These are phyloP conservation scores for Penicillium cinerascens DNA, from an alignment of 495 filamentous ascomycete species.

Conservation along the genomic window DNA sequence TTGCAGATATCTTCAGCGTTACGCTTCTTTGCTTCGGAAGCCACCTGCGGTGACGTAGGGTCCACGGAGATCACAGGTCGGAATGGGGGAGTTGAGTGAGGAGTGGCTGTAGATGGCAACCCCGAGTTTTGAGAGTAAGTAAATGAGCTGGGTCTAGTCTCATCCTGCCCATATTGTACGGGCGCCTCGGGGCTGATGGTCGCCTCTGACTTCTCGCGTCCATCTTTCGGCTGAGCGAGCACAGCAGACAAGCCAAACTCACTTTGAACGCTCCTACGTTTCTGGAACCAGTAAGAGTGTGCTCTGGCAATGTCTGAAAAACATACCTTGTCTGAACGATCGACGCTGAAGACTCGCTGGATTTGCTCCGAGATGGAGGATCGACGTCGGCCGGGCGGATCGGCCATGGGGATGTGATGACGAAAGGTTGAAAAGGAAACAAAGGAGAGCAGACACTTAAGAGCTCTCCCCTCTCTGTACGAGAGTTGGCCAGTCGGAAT, in stretches of 20 bases:
- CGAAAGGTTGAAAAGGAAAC: not conserved
- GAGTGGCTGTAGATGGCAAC: constrained; percentile 15
- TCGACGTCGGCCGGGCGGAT: constrained; percentile 27
- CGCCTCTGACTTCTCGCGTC: constrained; percentile 6
- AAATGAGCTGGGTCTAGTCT: constrained; percentile 15
- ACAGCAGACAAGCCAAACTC: not conserved
- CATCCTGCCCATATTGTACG: constrained; percentile 8
- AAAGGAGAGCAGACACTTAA: not conserved
- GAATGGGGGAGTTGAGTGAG: constrained; percentile 20
- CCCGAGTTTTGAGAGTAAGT: constrained; percentile 18
- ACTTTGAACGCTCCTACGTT: constrained; percentile 12
- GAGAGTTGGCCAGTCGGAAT: constrained; percentile 2
- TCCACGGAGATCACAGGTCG: constrained; percentile 3
- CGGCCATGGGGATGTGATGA: not conserved
- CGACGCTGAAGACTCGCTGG: constrained; percentile 31
- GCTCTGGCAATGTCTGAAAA: not conserved
- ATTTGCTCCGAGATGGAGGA: constrained; percentile 36
- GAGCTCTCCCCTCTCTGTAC: too few relatives aligned
- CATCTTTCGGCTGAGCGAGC: not conserved
- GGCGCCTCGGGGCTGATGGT: constrained; percentile 3
- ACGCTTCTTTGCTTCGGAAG: not conserved
- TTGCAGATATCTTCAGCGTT: constrained; percentile 9
- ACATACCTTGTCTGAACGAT: constrained; percentile 31
- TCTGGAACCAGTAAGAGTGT: constrained; percentile 17
- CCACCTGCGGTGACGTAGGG: constrained; percentile 1